Percentiles rank a stretch among this genome's conserved stretches.
Conservation (phyloP, 371 early-diverging fungal genomes). For the Batkoa obscura region DNA sequence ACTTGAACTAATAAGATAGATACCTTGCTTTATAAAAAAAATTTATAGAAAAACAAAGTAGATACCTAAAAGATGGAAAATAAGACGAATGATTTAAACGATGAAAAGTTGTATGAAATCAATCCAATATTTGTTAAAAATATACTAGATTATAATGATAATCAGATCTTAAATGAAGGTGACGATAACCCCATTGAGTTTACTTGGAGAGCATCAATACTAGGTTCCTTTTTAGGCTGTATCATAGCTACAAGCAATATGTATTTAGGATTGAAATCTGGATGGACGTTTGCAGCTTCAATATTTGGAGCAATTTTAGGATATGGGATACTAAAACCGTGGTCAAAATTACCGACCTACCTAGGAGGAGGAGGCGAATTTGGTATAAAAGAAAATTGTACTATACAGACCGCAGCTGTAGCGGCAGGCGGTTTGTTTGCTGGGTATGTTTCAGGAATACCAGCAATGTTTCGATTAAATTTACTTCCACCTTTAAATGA, state of each 20-base stretch:
- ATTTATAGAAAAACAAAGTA: too few relatives aligned
- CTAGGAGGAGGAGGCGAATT: constrained; percentile 31
- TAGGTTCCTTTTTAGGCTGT: constrained; percentile 22
- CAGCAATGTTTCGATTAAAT: constrained; percentile 46
- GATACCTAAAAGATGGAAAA: too few relatives aligned
- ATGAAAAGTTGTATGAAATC: too few relatives aligned
- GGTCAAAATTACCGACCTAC: constrained; percentile 14
- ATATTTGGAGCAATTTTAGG: constrained; percentile 44
- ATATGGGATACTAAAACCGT: constrained; percentile 42
- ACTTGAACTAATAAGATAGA: too few relatives aligned
- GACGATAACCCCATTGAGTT: not conserved
- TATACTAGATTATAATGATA: too few relatives aligned
- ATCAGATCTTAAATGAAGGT: too few relatives aligned
- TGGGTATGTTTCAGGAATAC: constrained; percentile 43
- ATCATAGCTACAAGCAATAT: constrained; percentile 26
- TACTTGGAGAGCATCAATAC: constrained; percentile 16
- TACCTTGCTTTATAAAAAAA: too few relatives aligned
- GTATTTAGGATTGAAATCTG: constrained; percentile 24
- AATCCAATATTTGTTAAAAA: too few relatives aligned
- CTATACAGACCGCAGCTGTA: constrained; percentile 45
- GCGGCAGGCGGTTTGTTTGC: constrained; percentile 48
- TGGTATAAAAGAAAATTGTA: constrained; percentile 50
- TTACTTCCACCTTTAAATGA: constrained; percentile 19
- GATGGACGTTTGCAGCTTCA: constrained; percentile 26
- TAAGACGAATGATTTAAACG: too few relatives aligned